Conservation (phyloP, 2,329 filamentous ascomycete genomes). For the Colletotrichum sidae region DNA sequence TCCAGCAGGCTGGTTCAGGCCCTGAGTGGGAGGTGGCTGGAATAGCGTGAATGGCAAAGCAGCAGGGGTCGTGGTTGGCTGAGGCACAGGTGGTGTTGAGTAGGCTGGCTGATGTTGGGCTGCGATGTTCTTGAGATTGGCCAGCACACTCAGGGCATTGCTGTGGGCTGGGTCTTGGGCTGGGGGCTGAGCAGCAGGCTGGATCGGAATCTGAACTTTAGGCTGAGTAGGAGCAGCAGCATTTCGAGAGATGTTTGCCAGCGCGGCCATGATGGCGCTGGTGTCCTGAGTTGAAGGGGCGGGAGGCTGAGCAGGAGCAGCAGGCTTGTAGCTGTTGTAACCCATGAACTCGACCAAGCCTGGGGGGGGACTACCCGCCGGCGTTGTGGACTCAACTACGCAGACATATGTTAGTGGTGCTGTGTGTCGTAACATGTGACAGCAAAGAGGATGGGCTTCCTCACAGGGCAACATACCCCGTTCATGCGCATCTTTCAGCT, state of each 20-base stretch:
- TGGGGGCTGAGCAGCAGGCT: slow-evolving; percentile 40
- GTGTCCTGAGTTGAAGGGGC: slow-evolving; percentile 54
- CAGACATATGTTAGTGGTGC: slow-evolving; percentile 19
- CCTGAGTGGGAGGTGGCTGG: slow-evolving; percentile 48
- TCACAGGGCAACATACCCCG: slow-evolving; percentile 69
- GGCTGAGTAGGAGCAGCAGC: slow-evolving; percentile 51
- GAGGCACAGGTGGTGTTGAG: slow-evolving; percentile 50
- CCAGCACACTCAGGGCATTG: slow-evolving; percentile 20
- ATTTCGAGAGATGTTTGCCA: slow-evolving; percentile 84
- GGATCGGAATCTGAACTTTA: slow-evolving; percentile 25
- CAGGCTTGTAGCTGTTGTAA: slow-evolving; percentile 39
- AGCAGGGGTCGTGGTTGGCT: slow-evolving; percentile 69
- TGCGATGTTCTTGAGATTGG: slow-evolving; percentile 22
- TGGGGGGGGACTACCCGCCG: slow-evolving; percentile 70
- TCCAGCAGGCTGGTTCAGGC: slow-evolving; percentile 10
- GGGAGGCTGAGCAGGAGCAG: slow-evolving; percentile 49
- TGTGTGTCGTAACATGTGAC: slow-evolving; percentile 1
- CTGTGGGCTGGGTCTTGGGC: slow-evolving; percentile 37
- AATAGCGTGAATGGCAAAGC: slow-evolving; percentile 49
- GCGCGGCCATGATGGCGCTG: slow-evolving; percentile 78
- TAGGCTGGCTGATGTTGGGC: slow-evolving; percentile 23
- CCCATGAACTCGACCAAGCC: slow-evolving; percentile 55
- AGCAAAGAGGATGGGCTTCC: slow-evolving; percentile 17
- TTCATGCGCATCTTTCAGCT: slow-evolving; percentile 71
- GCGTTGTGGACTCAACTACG: slow-evolving; percentile 77